Evolutionary conservation across 129 eudicot species (phyloP).

Genomic region (Flaveria sonorensis): DNA sequence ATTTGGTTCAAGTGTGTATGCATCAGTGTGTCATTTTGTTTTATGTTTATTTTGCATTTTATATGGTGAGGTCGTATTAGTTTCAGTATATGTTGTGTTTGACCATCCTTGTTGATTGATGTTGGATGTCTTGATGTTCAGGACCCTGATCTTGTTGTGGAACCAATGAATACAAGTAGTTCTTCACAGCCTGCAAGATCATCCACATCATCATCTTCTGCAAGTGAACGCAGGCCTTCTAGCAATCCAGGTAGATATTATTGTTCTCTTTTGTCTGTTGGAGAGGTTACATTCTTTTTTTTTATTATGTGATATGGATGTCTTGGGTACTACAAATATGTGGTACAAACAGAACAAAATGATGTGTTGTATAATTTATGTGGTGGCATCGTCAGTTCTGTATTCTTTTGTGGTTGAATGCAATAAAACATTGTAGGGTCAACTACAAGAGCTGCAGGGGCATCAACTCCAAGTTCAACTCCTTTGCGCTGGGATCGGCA

Average conservation of each 20-base stretch:
- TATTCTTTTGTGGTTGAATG: not conserved
- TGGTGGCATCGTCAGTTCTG: not conserved
- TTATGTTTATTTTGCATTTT: not conserved
- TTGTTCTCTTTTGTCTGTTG: not conserved
- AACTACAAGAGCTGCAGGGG: constrained; percentile 62
- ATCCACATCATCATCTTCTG: constrained; percentile 61
- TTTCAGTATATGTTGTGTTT: not conserved
- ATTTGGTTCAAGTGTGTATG: not conserved
- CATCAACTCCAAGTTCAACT: constrained; percentile 64
- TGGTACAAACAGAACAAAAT: not conserved
- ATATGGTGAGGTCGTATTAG: not conserved
- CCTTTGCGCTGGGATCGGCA: constrained; percentile 80
- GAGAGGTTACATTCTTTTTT: not conserved
- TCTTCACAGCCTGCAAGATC: constrained; percentile 70
- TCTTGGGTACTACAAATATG: not conserved
- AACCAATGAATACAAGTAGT: constrained; percentile 64
- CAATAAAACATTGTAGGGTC: constrained; percentile 47
- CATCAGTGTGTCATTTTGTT: not conserved
- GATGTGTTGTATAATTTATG: not conserved
- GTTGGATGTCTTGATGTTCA: constrained; percentile 30
- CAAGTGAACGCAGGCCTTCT: constrained; percentile 54
- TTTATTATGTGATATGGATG: not conserved
- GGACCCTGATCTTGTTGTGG: constrained; percentile 90
- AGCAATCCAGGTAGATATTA: constrained; percentile 55
- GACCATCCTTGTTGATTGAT: not conserved